These are phyloP conservation scores for Lasiodiplodia sp. DNA, from an alignment of 2,329 filamentous ascomycete genomes.

Conservation along the genomic window DNA sequence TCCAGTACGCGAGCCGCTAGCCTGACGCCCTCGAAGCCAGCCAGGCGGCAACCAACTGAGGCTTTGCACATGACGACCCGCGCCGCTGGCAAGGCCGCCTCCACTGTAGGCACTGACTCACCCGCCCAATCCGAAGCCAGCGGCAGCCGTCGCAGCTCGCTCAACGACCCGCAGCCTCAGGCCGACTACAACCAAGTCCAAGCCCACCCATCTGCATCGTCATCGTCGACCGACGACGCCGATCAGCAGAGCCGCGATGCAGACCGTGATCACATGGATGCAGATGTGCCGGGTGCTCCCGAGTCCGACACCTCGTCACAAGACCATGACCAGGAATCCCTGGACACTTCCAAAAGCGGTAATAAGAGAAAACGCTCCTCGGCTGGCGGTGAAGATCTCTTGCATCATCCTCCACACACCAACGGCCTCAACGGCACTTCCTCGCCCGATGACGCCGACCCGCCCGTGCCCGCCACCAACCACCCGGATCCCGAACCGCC, in stretches of 20 bases:
- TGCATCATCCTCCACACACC: neutral
- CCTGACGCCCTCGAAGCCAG: conserved; percentile 43
- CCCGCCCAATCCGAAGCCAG: conserved; percentile 43
- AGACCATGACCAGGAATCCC: conserved; percentile 27
- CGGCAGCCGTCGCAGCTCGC: conserved; percentile 50
- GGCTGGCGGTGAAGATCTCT: neutral
- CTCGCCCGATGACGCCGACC: conserved; percentile 11
- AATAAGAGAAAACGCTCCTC: conserved; percentile 30
- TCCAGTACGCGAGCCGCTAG: conserved; percentile 44
- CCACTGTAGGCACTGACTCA: conserved; percentile 43
- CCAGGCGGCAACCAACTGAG: conserved; percentile 53
- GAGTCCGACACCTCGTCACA: conserved; percentile 28
- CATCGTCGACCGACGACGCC: conserved; percentile 25
- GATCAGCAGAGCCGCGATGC: conserved; percentile 15
- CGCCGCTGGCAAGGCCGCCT: conserved; percentile 49
- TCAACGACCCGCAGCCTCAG: conserved; percentile 36
- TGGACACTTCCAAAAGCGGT: conserved; percentile 26
- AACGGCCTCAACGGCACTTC: conserved; percentile 24
- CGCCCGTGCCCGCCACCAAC: neutral
- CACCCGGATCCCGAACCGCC: conserved; percentile 22
- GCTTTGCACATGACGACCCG: conserved; percentile 59
- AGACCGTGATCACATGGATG: conserved; percentile 14
- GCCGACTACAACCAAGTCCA: neutral
- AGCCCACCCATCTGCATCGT: neutral
- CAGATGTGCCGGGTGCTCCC: conserved; percentile 23